Conservation (phyloP, 352 stramenopile species). For the Halophytophthora polymorphica region DNA sequence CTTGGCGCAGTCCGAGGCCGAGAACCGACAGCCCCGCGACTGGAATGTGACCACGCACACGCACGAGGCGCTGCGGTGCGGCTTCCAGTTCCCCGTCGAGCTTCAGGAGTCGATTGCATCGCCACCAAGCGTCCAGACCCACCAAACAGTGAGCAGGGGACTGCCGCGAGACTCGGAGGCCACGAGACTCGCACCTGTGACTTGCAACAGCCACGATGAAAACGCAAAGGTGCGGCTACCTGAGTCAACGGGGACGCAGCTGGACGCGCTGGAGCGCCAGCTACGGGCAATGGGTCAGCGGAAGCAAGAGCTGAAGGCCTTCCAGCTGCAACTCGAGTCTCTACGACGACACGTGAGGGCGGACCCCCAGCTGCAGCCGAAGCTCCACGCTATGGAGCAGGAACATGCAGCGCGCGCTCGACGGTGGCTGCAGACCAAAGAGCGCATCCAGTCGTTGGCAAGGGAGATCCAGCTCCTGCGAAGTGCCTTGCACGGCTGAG, state of each 20-base stretch:
- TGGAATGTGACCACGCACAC: neutral
- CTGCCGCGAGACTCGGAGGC: too few relatives aligned
- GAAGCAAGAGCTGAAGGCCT: conserved; percentile 30
- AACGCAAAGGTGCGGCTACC: neutral
- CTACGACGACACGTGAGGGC: conserved; percentile 11
- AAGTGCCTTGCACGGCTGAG: conserved; percentile 9
- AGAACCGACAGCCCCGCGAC: neutral
- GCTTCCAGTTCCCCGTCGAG: conserved; percentile 26
- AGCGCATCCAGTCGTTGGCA: conserved; percentile 17
- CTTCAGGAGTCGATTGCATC: conserved; percentile 9
- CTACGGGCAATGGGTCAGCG: conserved; percentile 17
- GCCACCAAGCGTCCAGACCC: neutral
- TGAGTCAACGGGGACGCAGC: conserved; percentile 13
- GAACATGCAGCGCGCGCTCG: conserved; percentile 14
- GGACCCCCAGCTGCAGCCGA: conserved; percentile 9
- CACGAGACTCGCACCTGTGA: neutral
- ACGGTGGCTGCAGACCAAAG: conserved; percentile 28
- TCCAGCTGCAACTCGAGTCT: conserved; percentile 21
- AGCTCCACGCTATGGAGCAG: conserved; percentile 19
- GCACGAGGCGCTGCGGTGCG: conserved; percentile 18
- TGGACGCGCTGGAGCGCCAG: conserved; percentile 29
- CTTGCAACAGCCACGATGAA: conserved; percentile 2
- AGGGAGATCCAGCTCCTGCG: conserved; percentile 24
- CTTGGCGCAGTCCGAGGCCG: conserved; percentile 2
- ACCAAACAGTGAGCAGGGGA: too few relatives aligned